Base-by-base conservation (phyloP, 768 basidiomycete genomes). In the Calocera viscosa region DNA sequence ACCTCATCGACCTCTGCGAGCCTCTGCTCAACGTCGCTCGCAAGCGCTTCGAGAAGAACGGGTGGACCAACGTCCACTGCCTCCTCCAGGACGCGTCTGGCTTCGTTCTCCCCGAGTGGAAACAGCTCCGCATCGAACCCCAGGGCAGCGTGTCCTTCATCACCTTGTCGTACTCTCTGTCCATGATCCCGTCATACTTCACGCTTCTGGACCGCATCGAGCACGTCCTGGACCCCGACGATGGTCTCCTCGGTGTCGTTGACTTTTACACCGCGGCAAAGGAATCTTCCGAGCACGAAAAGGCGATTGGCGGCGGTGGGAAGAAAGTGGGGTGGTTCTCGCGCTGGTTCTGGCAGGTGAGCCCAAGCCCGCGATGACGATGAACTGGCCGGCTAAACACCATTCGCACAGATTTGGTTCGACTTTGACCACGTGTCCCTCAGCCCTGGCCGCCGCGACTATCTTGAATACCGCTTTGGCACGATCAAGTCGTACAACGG, bases 391-490 rank as follows among this genome's bases (percentile, higher is more conserved):
- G 30, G 34, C 43, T 33, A 26, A 11, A 33, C 34, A 43, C 38
- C 63, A 28, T 80, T 17, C 74, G 83, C 10, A 80, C 81, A 8
- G 35, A 68, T 33, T 63, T 72, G 78, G 78, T 80, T 79, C 71
- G 76, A 75, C 53, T 69, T 78, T 16, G 78, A 80, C 69, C 76
- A 79, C 65, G 77, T 80, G 49, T 73, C 78, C 64, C 72, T 80
- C 0, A 73, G 75, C 26, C 83, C 84, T 16, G 82, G 83, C 30
- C 76, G 87, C 35, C 80, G 87, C 22, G 83, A 86, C 65, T 90
- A 90, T 74, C 80, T 90, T 35, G 89, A 91, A 74, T 88, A 89
- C 75, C 83, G 83, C 67, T 89, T 89, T 75, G 87, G 87, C 41
- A 89, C 88, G 81, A 76, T 84, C 71, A 89, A 87, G 73, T 82